Evolutionary conservation across 2,329 filamentous ascomycete species (phyloP).

Genomic region (Raffaelea albimanens): DNA sequence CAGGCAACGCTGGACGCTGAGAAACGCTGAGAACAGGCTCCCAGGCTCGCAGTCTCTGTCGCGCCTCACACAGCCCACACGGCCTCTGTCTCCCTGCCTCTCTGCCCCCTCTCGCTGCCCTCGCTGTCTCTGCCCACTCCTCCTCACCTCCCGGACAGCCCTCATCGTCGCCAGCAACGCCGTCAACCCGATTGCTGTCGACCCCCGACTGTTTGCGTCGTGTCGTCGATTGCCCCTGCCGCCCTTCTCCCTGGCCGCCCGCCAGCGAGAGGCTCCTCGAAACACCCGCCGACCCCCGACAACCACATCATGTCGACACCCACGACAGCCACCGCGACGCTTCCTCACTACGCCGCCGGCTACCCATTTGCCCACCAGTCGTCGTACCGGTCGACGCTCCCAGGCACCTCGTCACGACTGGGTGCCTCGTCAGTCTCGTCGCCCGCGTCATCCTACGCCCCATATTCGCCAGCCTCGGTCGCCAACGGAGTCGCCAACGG

Average conservation of each 20-base stretch:
- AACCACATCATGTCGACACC: conserved; percentile 64
- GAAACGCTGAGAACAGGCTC: too few species aligned
- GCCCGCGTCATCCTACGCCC: conserved; percentile 18
- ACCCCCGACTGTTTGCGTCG: too few species aligned
- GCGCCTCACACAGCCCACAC: neutral
- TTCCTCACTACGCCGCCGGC: conserved; percentile 59
- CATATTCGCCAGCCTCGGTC: conserved; percentile 11
- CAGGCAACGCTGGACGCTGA: too few species aligned
- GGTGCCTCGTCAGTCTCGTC: conserved; percentile 22
- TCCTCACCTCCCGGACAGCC: too few species aligned
- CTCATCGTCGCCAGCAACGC: neutral
- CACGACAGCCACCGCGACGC: conserved; percentile 64
- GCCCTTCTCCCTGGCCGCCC: too few species aligned
- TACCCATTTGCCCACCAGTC: conserved; percentile 48
- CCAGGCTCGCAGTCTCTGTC: too few species aligned
- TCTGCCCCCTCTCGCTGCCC: conserved; percentile 4
- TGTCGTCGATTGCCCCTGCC: too few species aligned
- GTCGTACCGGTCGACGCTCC: conserved; percentile 23
- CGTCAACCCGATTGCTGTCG: neutral
- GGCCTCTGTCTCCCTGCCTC: neutral
- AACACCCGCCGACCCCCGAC: neutral
- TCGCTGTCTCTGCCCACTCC: conserved; percentile 3
- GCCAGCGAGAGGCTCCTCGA: neutral
- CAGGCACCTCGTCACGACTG: conserved; percentile 27
- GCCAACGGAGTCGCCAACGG: neutral